Base-by-base conservation (phyloP, 2,329 filamentous ascomycete genomes). In the Microcera coccophila region DNA sequence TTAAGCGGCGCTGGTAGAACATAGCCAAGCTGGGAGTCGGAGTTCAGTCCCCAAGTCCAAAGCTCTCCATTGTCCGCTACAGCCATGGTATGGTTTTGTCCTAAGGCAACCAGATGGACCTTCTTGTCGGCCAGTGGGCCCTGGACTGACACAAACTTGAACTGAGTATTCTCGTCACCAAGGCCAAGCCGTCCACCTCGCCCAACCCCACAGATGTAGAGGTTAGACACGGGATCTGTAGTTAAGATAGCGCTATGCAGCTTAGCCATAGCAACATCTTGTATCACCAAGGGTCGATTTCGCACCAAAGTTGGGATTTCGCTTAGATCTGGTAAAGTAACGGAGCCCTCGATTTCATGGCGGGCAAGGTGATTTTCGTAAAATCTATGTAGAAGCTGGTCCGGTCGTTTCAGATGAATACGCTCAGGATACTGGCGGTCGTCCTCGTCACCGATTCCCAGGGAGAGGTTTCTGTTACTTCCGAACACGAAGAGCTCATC, bases 401-500 rank as follows among this genome's bases (percentile, higher is more conserved):
- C 82, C 0, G 93, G 89, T 14, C 91, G 81, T 42, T 81, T 79
- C 24, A 97, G 66, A 22, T 75, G 71, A 10, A 96, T 81, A 9
- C 89, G 85, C 62, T 97, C 93, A 0, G 93, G 93, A 57, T 85
- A 95, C 51, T 97, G 90, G 3, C 93, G 82, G 61, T 98, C 91
- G 62, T 96, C 90, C 58, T 94, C 85, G 60, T 98, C 90, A n/a
- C 90, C 90, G 47, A 97, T 84, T 2, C 93, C 93, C 17, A 98
- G 77, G 0, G 87, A 93, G 9, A 95, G 69, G 55, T 98, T 98
- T 60, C 93, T 94, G 67, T 96, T 98, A 66, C 90, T 97, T 38
- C 93, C 93, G 66, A 97, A 96, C 1, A 89, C 85, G 58, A 89
- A 97, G 1, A 96, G 71, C 60, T 98, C 93, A 57, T 95, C 88